Conservation (phyloP, 2,329 filamentous ascomycete genomes). For the Clonostachys solani region DNA sequence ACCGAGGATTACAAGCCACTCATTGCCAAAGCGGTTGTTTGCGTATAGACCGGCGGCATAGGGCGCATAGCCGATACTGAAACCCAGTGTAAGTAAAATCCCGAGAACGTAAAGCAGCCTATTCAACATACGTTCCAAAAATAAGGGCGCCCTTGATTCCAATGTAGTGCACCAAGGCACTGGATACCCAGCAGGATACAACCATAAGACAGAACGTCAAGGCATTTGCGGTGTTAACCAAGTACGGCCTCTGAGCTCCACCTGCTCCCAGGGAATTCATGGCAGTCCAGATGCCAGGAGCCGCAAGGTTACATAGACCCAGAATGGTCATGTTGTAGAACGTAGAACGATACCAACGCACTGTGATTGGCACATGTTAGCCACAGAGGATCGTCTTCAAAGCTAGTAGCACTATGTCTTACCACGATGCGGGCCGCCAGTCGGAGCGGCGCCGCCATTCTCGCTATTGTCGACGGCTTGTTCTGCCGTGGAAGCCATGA, state of each 20-base stretch:
- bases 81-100: too few species aligned
- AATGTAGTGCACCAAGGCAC: conserved; percentile 59
- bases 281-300: conserved; percentile 68
- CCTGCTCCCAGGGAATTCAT: conserved; percentile 73
- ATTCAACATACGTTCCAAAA: conserved; percentile 54
- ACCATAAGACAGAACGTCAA: conserved; percentile 72
- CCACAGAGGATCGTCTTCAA: too few species aligned
- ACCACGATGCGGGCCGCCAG: too few species aligned
- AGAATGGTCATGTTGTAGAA: conserved; percentile 71
- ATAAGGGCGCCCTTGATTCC: conserved; percentile 69
- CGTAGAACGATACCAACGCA: conserved; percentile 67
- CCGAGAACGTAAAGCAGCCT: neutral
- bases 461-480: too few species aligned
- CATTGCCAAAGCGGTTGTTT: conserved; percentile 65
- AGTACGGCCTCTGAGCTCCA: conserved; percentile 57
- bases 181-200: conserved; percentile 62
- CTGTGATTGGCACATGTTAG: conserved; percentile 19
- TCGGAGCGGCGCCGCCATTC: too few species aligned
- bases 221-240: conserved; percentile 68
- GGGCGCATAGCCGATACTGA: conserved; percentile 60
- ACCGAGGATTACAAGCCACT: conserved; percentile 67
- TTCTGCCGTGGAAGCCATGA: too few species aligned
- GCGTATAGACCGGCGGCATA: conserved; percentile 68
- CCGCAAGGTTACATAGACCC: conserved; percentile 65
- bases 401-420: too few species aligned